phyloP scores from a whole-genome alignment of 169 alveolate genomes.

The Haemoproteus tartakovskyi region DNA sequence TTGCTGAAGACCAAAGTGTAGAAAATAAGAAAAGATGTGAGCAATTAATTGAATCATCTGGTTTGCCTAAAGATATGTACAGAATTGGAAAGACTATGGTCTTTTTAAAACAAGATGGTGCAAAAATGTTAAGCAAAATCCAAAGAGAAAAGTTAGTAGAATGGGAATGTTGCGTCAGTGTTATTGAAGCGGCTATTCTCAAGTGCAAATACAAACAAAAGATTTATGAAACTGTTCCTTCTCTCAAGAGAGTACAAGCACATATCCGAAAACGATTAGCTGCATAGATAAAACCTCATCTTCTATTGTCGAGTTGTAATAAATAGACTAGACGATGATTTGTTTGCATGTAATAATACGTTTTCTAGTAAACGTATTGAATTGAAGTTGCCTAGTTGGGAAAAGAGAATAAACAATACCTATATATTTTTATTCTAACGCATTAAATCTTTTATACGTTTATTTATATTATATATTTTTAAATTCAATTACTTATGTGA shows the following conservation, averaged over 20 bases:
- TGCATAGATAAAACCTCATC: not conserved
- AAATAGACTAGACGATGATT: no score
- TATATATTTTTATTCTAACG: no score
- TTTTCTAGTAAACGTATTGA: no score
- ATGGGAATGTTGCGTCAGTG: conserved; percentile 85
- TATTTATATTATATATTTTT: no score
- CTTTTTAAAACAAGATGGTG: conserved; percentile 46
- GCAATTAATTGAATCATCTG: conserved; percentile 1
- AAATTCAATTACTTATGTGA: no score
- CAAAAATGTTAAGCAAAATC: conserved; percentile 73
- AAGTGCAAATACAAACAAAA: conserved; percentile 67
- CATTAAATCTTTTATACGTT: no score
- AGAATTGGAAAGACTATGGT: conserved; percentile 57
- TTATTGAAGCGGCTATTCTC: conserved; percentile 82
- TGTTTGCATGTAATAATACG: no score
- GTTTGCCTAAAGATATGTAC: conserved; percentile 23
- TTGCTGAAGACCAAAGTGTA: conserved; percentile 5
- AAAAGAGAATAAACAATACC: no score
- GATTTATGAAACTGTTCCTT: conserved; percentile 68
- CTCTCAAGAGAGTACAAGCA: conserved; percentile 86
- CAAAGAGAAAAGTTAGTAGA: conserved; percentile 87
- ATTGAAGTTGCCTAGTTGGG: no score
- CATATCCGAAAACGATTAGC: conserved; percentile 76
- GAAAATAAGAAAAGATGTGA: conserved; percentile 25
- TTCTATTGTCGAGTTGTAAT: no score